Evolutionary conservation across 2,329 filamentous ascomycete genomes (phyloP).

Genomic region (Dothideomycetidae sp.): DNA sequence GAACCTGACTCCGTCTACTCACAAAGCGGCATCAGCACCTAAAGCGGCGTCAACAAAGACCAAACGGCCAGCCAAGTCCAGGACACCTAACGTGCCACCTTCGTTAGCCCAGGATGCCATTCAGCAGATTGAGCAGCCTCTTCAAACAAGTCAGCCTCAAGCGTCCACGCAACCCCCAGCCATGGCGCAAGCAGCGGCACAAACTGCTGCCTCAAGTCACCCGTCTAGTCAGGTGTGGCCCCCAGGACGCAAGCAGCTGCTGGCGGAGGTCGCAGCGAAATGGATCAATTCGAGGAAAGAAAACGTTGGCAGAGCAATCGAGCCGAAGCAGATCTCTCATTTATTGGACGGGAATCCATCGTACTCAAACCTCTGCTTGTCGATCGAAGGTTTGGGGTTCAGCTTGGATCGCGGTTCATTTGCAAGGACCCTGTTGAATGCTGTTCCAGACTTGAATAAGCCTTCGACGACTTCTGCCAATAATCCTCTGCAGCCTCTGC

Average conservation of each 20-base stretch:
- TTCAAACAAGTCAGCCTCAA: not conserved
- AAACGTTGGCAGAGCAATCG: slow-evolving; percentile 29
- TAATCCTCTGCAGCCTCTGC: slow-evolving; percentile 2
- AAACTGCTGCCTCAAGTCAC: not conserved
- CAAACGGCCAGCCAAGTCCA: not conserved
- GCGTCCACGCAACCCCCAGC: slow-evolving; percentile 2
- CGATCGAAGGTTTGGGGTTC: slow-evolving; percentile 36
- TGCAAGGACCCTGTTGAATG: slow-evolving; percentile 36
- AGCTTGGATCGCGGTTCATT: slow-evolving; percentile 38
- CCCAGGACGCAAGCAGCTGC: slow-evolving; percentile 32
- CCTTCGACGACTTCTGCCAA: not conserved
- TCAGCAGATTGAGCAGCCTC: no score
- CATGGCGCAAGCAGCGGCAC: not conserved
- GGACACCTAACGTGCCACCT: not conserved
- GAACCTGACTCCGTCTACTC: not conserved
- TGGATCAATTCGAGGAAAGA: slow-evolving; percentile 31
- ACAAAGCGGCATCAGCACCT: slow-evolving; percentile 1
- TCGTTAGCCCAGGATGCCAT: not conserved
- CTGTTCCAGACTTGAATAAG: slow-evolving; percentile 30
- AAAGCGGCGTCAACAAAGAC: not conserved
- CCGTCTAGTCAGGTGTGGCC: slow-evolving; percentile 28
- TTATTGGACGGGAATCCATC: slow-evolving; percentile 41
- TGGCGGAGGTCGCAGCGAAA: slow-evolving; percentile 36
- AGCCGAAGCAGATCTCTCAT: slow-evolving; percentile 27
- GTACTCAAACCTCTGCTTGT: slow-evolving; percentile 41